phyloP scores from a whole-genome alignment of 108 stramenopile species.

The Fragilariopsis cylindrus region DNA sequence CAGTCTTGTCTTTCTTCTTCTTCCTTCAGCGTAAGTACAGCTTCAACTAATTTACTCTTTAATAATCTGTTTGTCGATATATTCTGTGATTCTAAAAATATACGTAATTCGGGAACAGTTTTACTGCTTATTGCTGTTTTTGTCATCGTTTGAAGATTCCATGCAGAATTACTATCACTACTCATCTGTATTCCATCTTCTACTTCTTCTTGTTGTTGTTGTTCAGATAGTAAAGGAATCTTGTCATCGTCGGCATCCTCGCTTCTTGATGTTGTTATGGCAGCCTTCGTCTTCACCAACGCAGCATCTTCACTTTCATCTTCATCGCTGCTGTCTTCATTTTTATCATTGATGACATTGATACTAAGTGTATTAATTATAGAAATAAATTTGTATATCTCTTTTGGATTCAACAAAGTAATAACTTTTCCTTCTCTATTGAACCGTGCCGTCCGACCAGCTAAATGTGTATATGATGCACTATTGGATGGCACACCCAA shows the following conservation, averaged over 20 bases:
- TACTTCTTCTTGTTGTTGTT: background rate
- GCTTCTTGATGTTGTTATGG: background rate
- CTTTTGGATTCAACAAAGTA: constrained; percentile 45
- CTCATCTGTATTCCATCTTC: background rate
- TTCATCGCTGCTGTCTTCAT: background rate
- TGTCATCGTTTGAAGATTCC: constrained; percentile 6
- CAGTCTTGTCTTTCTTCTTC: background rate
- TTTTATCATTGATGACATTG: background rate
- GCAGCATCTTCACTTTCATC: background rate
- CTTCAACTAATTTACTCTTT: background rate
- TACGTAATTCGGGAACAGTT: constrained; percentile 1
- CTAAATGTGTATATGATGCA: constrained; percentile 71
- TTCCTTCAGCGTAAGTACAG: background rate
- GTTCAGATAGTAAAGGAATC: background rate
- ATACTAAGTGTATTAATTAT: constrained; percentile 57
- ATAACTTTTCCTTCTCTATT: constrained; percentile 48
- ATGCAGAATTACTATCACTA: background rate
- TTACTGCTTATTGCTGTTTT: constrained; percentile 2
- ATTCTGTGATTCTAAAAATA: constrained; percentile 4
- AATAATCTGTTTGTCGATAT: background rate
- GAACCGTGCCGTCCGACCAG: constrained; percentile 70
- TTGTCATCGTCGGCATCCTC: constrained; percentile 3
- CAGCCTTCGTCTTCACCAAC: too few relatives aligned
- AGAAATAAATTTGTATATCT: constrained; percentile 42
- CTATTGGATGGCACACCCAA: constrained; percentile 58